Base-by-base conservation (phyloP, 768 basidiomycete genomes). In the Suillus variegatus region DNA sequence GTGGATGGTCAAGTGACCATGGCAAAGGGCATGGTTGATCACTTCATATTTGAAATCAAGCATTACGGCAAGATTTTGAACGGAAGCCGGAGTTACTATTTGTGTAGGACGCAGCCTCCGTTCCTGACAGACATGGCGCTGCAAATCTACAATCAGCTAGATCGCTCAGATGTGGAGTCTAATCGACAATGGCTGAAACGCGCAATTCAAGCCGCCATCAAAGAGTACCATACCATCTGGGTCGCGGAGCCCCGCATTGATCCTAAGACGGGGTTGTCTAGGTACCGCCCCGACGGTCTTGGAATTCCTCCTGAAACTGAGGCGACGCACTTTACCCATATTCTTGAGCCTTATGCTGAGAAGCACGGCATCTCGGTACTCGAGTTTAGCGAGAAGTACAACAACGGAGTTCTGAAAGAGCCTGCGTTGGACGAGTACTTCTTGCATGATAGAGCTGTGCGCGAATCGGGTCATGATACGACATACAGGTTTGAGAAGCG, bases 231-330 rank as follows among this genome's bases (percentile, higher is more conserved):
- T 80, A 94, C 92, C 49, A 88, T 99, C 69, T 99, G 97, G 97
- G 90, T 96, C 67, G 91, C 94, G 2, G 89, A 92, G 73, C 97
- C 97, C 35, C 91, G 97, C 28, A 90, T 99, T 71, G 96, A 99
- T 76, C 89, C 91, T 54, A 93, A 92, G 79, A 95, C 95, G 18
- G 97, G 97, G 32, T 86, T 99, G 18, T 97, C 96, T 0, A 88
- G 97, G 57, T 99, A 90, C 79, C 89, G 96, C 36, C 97, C 97
- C 10, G 94, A 91, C 66, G 97, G 97, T 16, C 74, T 94, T 12
- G 97, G 97, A 36, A 97, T 99, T 65, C 97, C 97, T 14, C 97
- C 97, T 0, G 97, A 99, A 81, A 99, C 97, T 0, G 97, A 99
- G 77, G 97, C 97, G 3, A 92, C 92, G 8, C 97, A 99, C 80